Base-by-base conservation (phyloP, 805 yeast genomes). In the Aciculoconidium aculeatum region DNA sequence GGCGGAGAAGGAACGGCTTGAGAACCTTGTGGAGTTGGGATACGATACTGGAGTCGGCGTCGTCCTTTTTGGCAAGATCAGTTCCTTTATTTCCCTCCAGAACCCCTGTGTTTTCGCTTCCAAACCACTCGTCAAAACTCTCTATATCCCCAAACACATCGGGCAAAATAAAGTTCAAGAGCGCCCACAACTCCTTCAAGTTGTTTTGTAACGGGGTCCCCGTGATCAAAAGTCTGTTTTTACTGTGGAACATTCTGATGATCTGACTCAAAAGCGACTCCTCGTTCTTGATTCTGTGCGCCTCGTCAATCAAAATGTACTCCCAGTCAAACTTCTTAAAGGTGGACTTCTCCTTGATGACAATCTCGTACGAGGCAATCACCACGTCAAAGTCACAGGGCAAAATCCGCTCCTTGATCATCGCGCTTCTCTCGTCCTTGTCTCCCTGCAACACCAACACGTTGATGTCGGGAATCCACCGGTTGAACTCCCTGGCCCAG, bases 131-230 rank as follows among this genome's bases (percentile, higher is more conserved):
- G 48, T 81, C 90, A 51, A 83, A 83, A 4, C 79, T 72, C 32
- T 71, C 81, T 10, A 80, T 67, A 47, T 80, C 84, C 0, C 82
- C 73, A 47, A 82, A 82, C 9, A 82, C 78, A 53, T 82, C 92
- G 3, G 94, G 94, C 22, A 82, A 58, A 20, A 82, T 64, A 51
- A 82, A 82, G 40, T 82, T 82, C 41, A 82, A 60, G 38, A 82
- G 59, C 0, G 92, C 90, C 92, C 92, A 82, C 35, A 82, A 59
- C 53, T 82, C 92, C 47, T 79, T 86, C 28, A 82, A 55, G 44
- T 82, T 82, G 47, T 82, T 82, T 51, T 82, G 92, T 36, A 82
- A 59, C 6, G 92, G 92, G 1, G 92, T 82, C 54, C 92, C 92
- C 0, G 92, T 82, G 31, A 82, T 80, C 33, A 82, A 61, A 36